phyloP scores from a whole-genome alignment of 1,139 yeast genomes.

The Kluyveromyces sp. region DNA sequence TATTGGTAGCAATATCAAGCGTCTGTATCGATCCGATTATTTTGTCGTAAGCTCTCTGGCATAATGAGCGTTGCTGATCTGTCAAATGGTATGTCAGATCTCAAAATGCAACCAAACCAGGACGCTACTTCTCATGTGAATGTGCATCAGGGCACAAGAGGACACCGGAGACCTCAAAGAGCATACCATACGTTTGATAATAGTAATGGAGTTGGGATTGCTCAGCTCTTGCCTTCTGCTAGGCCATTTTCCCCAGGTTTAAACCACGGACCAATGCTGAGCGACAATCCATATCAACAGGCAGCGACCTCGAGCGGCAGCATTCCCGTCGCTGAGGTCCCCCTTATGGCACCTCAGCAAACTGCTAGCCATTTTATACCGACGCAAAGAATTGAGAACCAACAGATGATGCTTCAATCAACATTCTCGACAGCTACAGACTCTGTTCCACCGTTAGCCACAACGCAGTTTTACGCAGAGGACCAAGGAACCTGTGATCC shows the following conservation, averaged over 20 bases:
- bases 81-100: constrained; percentile 15
- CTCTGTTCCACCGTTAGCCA: constrained; percentile 75
- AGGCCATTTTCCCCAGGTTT: background rate
- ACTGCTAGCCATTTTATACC: constrained; percentile 43
- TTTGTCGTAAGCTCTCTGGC: background rate
- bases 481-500: constrained; percentile 89
- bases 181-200: constrained; percentile 21
- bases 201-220: constrained; percentile 5
- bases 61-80: constrained; percentile 12
- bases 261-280: background rate
- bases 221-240: constrained; percentile 5
- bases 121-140: background rate
- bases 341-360: background rate
- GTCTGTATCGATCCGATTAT: background rate
- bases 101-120: constrained; percentile 16
- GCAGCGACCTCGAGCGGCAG: background rate
- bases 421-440: constrained; percentile 65
- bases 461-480: constrained; percentile 57
- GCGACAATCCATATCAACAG: background rate
- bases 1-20: background rate
- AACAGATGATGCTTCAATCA: constrained; percentile 40
- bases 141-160: constrained; percentile 9
- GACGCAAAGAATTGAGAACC: constrained; percentile 48
- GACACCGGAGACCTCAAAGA: constrained; percentile 22
- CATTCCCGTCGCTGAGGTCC: background rate